A percentile compares a stretch with the other conserved stretches of the same genome.
Conservation (phyloP, 2,329 filamentous ascomycete species). For the Paecilomyces dactylethromorphus region DNA sequence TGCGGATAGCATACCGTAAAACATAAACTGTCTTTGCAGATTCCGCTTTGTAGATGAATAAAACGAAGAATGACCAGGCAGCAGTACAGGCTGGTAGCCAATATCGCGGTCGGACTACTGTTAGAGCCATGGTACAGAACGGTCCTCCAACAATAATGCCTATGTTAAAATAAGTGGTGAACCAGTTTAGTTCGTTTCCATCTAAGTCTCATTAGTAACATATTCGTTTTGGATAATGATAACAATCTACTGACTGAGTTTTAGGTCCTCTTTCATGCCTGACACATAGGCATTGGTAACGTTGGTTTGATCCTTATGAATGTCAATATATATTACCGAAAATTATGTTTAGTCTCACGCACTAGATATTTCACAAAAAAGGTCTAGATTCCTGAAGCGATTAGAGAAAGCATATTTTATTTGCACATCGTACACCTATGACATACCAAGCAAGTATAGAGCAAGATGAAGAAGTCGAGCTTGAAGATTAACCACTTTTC, state of each 20-base stretch:
- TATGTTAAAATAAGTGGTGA: constrained; percentile 5
- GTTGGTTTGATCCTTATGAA: constrained; percentile 30
- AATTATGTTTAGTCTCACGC: not conserved
- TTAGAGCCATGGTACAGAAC: constrained; percentile 1
- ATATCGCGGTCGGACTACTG: not conserved
- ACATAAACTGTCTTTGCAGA: constrained; percentile 1
- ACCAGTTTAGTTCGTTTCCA: constrained; percentile 5
- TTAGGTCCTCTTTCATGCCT: constrained; percentile 41
- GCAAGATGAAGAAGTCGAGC: constrained; percentile 41
- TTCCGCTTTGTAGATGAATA: constrained; percentile 2
- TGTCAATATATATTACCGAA: not conserved
- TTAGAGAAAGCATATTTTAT: not conserved
- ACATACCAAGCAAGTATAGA: constrained; percentile 34
- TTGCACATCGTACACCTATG: constrained; percentile 4
- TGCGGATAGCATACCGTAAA: not conserved
- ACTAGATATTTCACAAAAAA: constrained; percentile 36
- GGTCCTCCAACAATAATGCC: constrained; percentile 3
- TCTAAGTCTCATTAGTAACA: not conserved
- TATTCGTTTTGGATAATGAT: not conserved
- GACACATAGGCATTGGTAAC: constrained; percentile 26
- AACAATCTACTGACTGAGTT: constrained; percentile 17
- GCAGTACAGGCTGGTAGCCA: constrained; percentile 3
- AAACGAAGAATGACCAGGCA: constrained; percentile 2
- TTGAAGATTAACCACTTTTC: constrained; percentile 42
- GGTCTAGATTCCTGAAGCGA: not conserved